phyloP scores from a whole-genome alignment of 169 alveolate species.

The Plasmodium cynomolgi region DNA sequence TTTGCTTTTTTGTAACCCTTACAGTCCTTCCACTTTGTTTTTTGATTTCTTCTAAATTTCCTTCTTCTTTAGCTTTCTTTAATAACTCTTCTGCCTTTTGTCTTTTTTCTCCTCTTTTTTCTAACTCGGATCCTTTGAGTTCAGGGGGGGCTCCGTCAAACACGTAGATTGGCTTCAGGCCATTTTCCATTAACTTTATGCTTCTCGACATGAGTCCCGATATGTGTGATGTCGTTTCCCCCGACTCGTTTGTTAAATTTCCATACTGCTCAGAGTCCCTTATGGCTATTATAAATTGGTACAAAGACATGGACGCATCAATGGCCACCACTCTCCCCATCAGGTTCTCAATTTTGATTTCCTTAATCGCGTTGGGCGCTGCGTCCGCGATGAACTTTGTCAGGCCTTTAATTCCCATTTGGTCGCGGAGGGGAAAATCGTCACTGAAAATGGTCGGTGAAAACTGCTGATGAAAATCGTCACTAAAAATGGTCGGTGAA shows the following conservation, averaged over 20 bases:
- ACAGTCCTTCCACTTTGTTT: constrained; percentile 94
- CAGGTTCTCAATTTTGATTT: constrained; percentile 81
- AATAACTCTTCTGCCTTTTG: constrained; percentile 91
- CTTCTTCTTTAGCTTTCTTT: constrained; percentile 91
- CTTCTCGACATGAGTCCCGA: constrained; percentile 92
- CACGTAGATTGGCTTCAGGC: constrained; percentile 96
- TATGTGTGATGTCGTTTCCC: constrained; percentile 93
- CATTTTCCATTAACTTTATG: constrained; percentile 91
- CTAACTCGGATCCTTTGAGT: constrained; percentile 90
- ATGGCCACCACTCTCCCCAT: constrained; percentile 94
- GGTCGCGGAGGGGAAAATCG: neutral
- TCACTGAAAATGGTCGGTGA: neutral
- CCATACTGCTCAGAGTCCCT: constrained; percentile 87
- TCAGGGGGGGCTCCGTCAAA: constrained; percentile 99
- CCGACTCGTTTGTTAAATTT: constrained; percentile 93
- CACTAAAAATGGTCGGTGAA: neutral
- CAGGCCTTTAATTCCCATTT: constrained; percentile 94
- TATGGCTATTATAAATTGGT: constrained; percentile 94
- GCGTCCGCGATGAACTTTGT: constrained; percentile 91
- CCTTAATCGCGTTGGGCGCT: constrained; percentile 90
- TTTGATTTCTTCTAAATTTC: constrained; percentile 94
- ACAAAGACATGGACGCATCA: constrained; percentile 96
- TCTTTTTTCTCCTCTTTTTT: constrained; percentile 89
- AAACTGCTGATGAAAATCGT: neutral
- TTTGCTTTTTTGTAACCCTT: constrained; percentile 93